These are phyloP conservation scores for Pythium rhizo-oryzae DNA, from an alignment of 352 stramenopile genomes.

Conservation along the genomic window DNA sequence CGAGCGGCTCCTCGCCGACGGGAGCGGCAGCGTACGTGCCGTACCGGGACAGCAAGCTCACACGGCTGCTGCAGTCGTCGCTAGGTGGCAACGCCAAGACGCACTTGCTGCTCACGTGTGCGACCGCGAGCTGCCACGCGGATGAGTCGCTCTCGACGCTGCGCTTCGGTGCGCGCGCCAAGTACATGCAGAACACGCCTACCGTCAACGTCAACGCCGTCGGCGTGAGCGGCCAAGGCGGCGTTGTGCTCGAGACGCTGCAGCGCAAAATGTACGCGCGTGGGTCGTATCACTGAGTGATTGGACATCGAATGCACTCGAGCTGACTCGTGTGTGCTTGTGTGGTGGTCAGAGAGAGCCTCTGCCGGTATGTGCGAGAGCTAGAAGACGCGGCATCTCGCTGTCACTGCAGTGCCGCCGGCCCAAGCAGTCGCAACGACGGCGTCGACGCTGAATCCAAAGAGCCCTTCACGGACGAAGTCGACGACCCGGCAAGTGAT, in stretches of 20 bases:
- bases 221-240: slow-evolving; percentile 20
- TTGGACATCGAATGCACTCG: no score
- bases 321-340: neutral
- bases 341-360: slow-evolving; percentile 36
- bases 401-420: no score
- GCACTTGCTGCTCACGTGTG: slow-evolving; percentile 77
- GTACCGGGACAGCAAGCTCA: slow-evolving; percentile 91
- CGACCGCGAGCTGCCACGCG: slow-evolving; percentile 35
- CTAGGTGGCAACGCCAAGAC: slow-evolving; percentile 90
- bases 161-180: slow-evolving; percentile 89
- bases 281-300: no score
- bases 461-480: no score
- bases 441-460: no score
- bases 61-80: slow-evolving; percentile 83
- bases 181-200: slow-evolving; percentile 75
- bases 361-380: slow-evolving; percentile 57
- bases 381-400: slow-evolving; percentile 36
- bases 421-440: no score
- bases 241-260: slow-evolving; percentile 42
- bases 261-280: slow-evolving; percentile 53
- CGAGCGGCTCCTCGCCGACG: neutral
- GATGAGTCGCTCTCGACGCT: slow-evolving; percentile 88
- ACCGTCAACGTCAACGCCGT: slow-evolving; percentile 60
- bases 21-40: slow-evolving; percentile 51
- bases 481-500: neutral